Percentiles rank a stretch among this genome's conserved stretches.
Conservation (phyloP, 23 red algal species). For the Gracilaria domingensis region DNA sequence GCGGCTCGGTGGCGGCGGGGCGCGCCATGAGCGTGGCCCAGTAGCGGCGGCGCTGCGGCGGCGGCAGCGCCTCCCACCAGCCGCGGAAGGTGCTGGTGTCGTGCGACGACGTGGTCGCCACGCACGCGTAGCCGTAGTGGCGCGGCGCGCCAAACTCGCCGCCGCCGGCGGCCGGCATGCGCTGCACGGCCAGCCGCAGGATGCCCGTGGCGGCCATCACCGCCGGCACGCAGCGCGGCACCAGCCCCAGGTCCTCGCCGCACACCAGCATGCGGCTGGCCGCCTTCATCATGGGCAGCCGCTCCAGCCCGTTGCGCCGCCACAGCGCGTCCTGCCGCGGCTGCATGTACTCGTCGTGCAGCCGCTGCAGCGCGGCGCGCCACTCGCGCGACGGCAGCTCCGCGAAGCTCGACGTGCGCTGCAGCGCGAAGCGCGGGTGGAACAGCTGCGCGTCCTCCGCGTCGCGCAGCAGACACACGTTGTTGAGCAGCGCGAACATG, state of each 20-base stretch:
- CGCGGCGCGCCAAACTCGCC: conserved; percentile 75
- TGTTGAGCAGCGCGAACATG: conserved; percentile 73
- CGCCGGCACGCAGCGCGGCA: conserved; percentile 81
- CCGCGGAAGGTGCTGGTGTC: conserved; percentile 93
- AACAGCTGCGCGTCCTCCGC: conserved; percentile 71
- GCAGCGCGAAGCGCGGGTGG: conserved; percentile 88
- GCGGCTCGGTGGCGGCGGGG: conserved; percentile 26
- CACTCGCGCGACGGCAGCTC: conserved; percentile 81
- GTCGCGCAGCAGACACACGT: conserved; percentile 86
- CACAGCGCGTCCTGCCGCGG: conserved; percentile 92
- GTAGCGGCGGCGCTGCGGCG: conserved; percentile 65
- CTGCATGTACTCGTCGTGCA: conserved; percentile 95
- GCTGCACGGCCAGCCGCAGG: conserved; percentile 86
- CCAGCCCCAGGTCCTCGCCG: conserved; percentile 90
- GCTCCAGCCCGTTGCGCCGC: conserved; percentile 79
- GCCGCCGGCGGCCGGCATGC: conserved; percentile 77
- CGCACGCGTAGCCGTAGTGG: conserved; percentile 86
- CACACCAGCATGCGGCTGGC: conserved; percentile 93
- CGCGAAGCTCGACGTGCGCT: conserved; percentile 65
- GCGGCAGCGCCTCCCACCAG: conserved; percentile 94
- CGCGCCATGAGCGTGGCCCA: conserved; percentile 69
- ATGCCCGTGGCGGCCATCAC: conserved; percentile 86
- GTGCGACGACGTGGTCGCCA: conserved; percentile 89
- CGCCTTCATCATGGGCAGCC: conserved; percentile 89
- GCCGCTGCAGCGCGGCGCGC: conserved; percentile 74